Percentiles rank a stretch among this genome's conserved stretches.
phyloP scores from a whole-genome alignment of 2,329 filamentous ascomycete genomes.

The Cladosporium phlei region DNA sequence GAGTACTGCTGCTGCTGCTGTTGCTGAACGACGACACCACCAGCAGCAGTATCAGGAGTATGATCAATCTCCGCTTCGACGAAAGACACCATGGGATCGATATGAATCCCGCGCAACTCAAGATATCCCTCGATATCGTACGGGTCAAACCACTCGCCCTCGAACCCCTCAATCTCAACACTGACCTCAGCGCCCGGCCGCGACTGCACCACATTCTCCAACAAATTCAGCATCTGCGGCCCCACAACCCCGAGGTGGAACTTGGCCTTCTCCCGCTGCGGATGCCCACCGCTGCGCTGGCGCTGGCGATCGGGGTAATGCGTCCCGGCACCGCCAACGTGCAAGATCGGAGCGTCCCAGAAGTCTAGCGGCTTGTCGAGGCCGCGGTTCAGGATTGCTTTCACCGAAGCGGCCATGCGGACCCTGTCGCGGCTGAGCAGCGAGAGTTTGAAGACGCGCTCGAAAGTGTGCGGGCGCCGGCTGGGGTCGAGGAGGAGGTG shows the following conservation, averaged over 20 bases:
- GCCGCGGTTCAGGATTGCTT: slow-evolving; percentile 34
- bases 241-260: slow-evolving; percentile 29
- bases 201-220: slow-evolving; percentile 24
- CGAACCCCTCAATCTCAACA: slow-evolving; percentile 57
- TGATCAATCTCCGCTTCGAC: slow-evolving; percentile 54
- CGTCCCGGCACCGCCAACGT: slow-evolving; percentile 64
- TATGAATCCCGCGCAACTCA: slow-evolving; percentile 56
- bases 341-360: slow-evolving; percentile 58
- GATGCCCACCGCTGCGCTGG: neutral
- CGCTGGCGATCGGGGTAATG: slow-evolving; percentile 45
- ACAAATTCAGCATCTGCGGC: slow-evolving; percentile 24
- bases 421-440: slow-evolving; percentile 19
- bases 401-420: slow-evolving; percentile 32
- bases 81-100: slow-evolving; percentile 58
- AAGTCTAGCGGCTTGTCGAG: slow-evolving; percentile 51
- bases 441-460: slow-evolving; percentile 25
- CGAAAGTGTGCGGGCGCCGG: slow-evolving; percentile 19
- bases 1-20: too few relatives aligned
- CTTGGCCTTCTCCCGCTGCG: slow-evolving; percentile 21
- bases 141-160: slow-evolving; percentile 71
- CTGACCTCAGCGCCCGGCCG: slow-evolving; percentile 29
- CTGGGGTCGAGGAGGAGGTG: slow-evolving; percentile 51
- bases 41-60: too few relatives aligned
- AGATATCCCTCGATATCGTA: slow-evolving; percentile 75
- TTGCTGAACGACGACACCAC: too few relatives aligned